These are phyloP conservation scores for Cordyceps tenuipes DNA, from an alignment of 2,329 filamentous ascomycete genomes.

Conservation along the genomic window DNA sequence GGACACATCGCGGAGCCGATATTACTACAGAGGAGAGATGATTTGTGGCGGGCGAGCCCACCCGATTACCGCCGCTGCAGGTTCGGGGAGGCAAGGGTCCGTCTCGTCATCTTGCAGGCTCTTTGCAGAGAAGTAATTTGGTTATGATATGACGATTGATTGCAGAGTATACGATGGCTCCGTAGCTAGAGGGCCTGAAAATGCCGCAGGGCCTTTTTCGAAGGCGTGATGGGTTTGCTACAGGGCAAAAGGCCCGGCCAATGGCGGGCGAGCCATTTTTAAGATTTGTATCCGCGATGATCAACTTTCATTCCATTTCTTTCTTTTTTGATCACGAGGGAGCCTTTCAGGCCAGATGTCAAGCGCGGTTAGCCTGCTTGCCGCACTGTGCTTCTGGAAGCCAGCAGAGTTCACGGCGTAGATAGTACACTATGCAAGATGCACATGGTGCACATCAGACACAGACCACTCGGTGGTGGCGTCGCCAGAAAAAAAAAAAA, in stretches of 20 bases:
- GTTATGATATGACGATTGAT: neutral
- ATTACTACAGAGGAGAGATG: slow-evolving; percentile 5
- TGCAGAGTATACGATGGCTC: neutral
- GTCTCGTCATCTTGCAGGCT: slow-evolving; percentile 1
- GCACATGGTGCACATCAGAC: neutral
- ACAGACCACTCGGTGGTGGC: neutral
- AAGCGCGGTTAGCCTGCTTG: neutral
- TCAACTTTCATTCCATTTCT: neutral
- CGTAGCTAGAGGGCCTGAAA: neutral
- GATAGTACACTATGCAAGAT: neutral
- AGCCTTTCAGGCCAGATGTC: neutral
- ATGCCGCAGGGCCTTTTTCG: neutral
- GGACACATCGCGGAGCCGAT: slow-evolving; percentile 3
- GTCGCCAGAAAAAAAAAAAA: neutral
- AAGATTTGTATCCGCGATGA: neutral
- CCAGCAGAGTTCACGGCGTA: neutral
- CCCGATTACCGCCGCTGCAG: slow-evolving; percentile 9
- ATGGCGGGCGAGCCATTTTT: slow-evolving; percentile 1
- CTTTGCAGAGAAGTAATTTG: neutral
- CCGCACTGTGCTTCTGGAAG: slow-evolving; percentile 8
- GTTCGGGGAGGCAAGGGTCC: neutral
- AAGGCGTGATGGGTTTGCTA: neutral
- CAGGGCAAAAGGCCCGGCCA: neutral
- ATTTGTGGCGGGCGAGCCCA: neutral
- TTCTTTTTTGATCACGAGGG: neutral